phyloP scores from a whole-genome alignment of 2,329 filamentous ascomycete genomes.

The Dactylella cylindrospora region DNA sequence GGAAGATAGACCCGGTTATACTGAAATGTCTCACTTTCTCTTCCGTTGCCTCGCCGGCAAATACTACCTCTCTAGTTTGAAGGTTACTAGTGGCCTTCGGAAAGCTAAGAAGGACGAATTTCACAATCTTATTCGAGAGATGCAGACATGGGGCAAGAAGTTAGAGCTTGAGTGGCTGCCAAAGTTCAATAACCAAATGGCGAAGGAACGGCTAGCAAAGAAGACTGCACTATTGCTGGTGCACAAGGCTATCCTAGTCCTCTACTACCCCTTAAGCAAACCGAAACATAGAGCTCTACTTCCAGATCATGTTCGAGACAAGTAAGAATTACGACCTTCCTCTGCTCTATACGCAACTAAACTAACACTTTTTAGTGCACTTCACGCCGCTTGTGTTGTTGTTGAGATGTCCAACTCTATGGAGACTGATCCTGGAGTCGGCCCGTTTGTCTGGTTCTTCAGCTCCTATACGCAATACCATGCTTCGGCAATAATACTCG shows the following conservation, averaged over 20 bases:
- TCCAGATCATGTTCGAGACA: constrained; percentile 29
- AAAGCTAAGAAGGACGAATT: constrained; percentile 35
- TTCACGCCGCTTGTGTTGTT: constrained; percentile 34
- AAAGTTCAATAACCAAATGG: constrained; percentile 32
- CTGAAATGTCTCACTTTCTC: constrained; percentile 42
- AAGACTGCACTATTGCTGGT: constrained; percentile 38
- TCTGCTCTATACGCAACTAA: neutral
- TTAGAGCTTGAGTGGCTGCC: constrained; percentile 38
- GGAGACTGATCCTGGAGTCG: constrained; percentile 43
- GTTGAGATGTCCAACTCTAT: constrained; percentile 43
- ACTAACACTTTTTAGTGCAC: constrained; percentile 17
- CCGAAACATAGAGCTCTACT: constrained; percentile 32
- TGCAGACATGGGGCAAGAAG: constrained; percentile 42
- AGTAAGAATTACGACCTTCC: constrained; percentile 3
- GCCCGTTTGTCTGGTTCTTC: constrained; percentile 40
- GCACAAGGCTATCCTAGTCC: constrained; percentile 37
- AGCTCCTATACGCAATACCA: constrained; percentile 42
- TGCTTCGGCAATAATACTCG: constrained; percentile 34
- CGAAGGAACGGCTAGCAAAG: constrained; percentile 35
- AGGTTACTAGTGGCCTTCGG: constrained; percentile 34
- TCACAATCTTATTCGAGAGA: constrained; percentile 32
- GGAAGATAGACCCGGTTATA: constrained; percentile 33
- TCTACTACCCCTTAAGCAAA: constrained; percentile 42
- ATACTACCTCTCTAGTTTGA: constrained; percentile 41
- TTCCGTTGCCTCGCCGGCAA: constrained; percentile 41